Evolutionary conservation across 805 yeast species (phyloP).

Genomic region (Wickerhamiella spandovensis): DNA sequence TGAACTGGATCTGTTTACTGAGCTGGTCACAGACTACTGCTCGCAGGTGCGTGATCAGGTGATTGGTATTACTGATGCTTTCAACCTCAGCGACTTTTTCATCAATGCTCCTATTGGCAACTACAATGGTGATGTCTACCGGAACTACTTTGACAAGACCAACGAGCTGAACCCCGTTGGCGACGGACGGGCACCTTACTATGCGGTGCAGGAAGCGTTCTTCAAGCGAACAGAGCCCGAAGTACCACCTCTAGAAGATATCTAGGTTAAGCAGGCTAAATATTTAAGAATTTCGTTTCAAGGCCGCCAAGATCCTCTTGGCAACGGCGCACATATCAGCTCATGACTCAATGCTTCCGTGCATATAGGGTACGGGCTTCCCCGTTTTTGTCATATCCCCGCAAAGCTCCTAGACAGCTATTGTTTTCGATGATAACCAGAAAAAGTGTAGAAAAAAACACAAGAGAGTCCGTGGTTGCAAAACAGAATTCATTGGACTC

Average conservation of each 20-base stretch:
- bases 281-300: too few relatives aligned
- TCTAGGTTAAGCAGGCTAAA: too few relatives aligned
- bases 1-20: slow-evolving; percentile 30
- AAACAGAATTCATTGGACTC: too few relatives aligned
- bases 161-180: slow-evolving; percentile 34
- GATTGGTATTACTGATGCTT: slow-evolving; percentile 67
- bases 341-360: background rate
- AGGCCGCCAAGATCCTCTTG: too few relatives aligned
- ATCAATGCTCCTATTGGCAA: slow-evolving; percentile 70
- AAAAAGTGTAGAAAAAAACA: background rate
- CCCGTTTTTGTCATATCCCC: background rate
- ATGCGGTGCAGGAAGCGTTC: slow-evolving; percentile 22
- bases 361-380: background rate
- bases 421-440: background rate
- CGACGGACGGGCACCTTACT: slow-evolving; percentile 44
- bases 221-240: slow-evolving; percentile 16
- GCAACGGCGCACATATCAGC: too few relatives aligned
- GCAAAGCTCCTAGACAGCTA: background rate
- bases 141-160: slow-evolving; percentile 51
- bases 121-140: slow-evolving; percentile 69
- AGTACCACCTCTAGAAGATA: slow-evolving; percentile 10
- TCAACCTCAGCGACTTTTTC: slow-evolving; percentile 63
- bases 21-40: slow-evolving; percentile 34
- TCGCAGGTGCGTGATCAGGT: slow-evolving; percentile 47
- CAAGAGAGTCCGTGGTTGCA: background rate